Conservation (phyloP, 108 stramenopile species). For the Fistulifera pelliculosa region DNA sequence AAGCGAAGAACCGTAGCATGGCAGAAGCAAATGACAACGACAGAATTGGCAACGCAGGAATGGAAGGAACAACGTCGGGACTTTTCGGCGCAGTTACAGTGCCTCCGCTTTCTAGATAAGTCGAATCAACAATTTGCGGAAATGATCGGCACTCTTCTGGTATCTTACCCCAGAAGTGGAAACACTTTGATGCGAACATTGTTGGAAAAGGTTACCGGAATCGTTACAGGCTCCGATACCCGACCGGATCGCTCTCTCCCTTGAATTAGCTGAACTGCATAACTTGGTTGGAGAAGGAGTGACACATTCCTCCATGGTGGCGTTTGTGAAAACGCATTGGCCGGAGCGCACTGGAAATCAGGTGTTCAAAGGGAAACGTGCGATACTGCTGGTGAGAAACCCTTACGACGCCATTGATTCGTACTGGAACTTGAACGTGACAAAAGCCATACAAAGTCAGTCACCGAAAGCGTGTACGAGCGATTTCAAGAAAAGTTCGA, state of each 20-base stretch:
- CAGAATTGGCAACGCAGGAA: constrained; percentile 16
- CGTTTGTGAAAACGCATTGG: constrained; percentile 83
- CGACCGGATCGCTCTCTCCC: constrained; percentile 77
- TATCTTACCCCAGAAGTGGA: constrained; percentile 86
- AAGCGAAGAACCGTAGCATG: constrained; percentile 21
- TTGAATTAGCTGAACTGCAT: constrained; percentile 46
- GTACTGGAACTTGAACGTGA: constrained; percentile 91
- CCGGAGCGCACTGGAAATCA: constrained; percentile 85
- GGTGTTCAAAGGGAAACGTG: constrained; percentile 31
- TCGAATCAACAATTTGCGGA: not conserved
- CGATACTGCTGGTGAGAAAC: constrained; percentile 83
- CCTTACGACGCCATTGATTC: constrained; percentile 95
- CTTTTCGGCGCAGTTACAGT: not conserved
- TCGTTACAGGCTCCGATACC: constrained; percentile 91
- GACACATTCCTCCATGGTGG: constrained; percentile 15
- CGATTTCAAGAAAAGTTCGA: constrained; percentile 51
- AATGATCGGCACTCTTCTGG: constrained; percentile 37
- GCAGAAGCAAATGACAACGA: constrained; percentile 16
- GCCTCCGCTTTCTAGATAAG: not conserved
- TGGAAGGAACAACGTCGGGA: constrained; percentile 1
- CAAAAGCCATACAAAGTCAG: constrained; percentile 87
- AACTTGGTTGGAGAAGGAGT: constrained; percentile 85
- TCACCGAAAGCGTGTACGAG: constrained; percentile 59
- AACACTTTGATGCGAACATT: constrained; percentile 78
- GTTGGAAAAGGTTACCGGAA: constrained; percentile 64